Evolutionary conservation across 2,329 filamentous ascomycete species (phyloP), one percentile per base, ranked within the genome.

Genomic region (Aspergillus versicolor): DNA sequence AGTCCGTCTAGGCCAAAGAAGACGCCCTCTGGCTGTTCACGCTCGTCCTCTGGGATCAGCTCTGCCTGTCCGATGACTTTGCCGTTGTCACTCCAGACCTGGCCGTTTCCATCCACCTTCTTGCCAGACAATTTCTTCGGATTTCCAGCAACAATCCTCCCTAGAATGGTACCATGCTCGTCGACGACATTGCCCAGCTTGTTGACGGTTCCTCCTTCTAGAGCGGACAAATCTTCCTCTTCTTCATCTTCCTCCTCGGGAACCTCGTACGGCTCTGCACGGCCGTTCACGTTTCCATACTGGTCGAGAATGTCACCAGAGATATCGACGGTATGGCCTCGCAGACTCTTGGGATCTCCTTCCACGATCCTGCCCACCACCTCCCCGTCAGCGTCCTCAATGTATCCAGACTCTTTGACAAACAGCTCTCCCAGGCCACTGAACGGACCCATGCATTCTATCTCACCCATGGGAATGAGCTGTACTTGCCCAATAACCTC

Each of bases 231-330:
- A 62, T 87, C 84, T 4, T 75, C 79, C 63, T 78, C 77, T 44
- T 66, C 70, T 40, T 71, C n/a, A n/a, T n/a, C 76, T 63, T 82
- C 77, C 65, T 84, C 82, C 59, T 75, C 67, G 1, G 72, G 71
- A 13, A 79, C 74, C 58, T 82, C 77, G 55, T 78, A 84, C 11
- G 79, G 81, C 66, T 84, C 82, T 24, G 80, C 82, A 57, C 82
- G 81, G 42, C 82, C 82, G 71, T 83, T 82, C 61, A 82, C 77
- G 57, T 83, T 84, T 56, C 83, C 85, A 68, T 91, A 91, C 72
- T 86, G 86, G 77, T 93, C 91, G 54, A 89, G 79, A 32, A 95
- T 86, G 56, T 94, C 90, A 30, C 91, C 91, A 61, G 94, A 90
- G 59, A 90, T 87, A 56, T 94, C 91, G 21, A 95, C 90, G 5